Conservation (phyloP, 257 asterid genomes). For the Knoxia roxburghii region DNA sequence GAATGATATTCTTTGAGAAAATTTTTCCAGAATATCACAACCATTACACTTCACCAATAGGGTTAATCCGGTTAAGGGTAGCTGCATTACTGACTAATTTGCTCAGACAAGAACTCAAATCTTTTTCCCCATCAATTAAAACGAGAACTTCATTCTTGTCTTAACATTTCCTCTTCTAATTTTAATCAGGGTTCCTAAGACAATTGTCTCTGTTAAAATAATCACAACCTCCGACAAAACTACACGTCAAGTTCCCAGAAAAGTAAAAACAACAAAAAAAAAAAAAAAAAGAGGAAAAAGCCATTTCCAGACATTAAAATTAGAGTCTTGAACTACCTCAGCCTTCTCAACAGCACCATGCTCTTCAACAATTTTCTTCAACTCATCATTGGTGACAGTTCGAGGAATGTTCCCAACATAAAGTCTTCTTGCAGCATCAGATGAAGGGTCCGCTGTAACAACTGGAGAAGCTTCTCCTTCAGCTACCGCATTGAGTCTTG, state of each 20-base stretch:
- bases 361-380: constrained; percentile 62
- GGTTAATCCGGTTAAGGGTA: no score
- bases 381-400: constrained; percentile 62
- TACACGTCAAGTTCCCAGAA: neutral
- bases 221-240: neutral
- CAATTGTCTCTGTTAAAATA: neutral
- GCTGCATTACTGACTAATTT: no score
- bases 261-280: neutral
- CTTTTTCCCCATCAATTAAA: neutral
- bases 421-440: constrained; percentile 54
- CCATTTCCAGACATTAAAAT: neutral
- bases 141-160: neutral
- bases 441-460: constrained; percentile 50
- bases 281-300: no score
- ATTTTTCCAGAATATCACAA: no score
- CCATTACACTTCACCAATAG: no score
- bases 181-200: neutral
- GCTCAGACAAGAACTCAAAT: neutral
- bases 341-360: constrained; percentile 82
- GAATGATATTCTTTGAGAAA: no score
- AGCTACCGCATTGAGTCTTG: constrained; percentile 45
- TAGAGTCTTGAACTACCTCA: constrained; percentile 43
- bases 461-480: constrained; percentile 40
- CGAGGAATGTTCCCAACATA: constrained; percentile 87
- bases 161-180: neutral